Percentiles rank a stretch among this genome's conserved stretches.
phyloP scores from a whole-genome alignment of 2,329 filamentous ascomycete genomes.

The Fusarium udum region DNA sequence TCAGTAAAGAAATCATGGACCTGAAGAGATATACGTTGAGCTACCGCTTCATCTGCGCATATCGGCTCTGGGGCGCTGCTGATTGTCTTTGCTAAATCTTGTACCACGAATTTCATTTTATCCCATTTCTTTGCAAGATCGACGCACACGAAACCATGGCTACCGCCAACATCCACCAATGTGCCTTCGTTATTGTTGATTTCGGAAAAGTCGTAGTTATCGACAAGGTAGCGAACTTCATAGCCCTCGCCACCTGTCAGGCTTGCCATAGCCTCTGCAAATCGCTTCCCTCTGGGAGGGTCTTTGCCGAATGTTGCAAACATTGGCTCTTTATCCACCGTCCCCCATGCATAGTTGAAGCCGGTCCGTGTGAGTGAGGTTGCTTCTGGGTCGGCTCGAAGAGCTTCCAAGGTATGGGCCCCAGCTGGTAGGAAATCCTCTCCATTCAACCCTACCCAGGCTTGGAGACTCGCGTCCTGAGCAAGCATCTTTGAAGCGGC shows the following conservation, averaged over 20 bases:
- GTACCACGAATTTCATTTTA: conserved; percentile 64
- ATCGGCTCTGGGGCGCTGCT: conserved; percentile 57
- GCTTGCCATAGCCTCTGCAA: conserved; percentile 65
- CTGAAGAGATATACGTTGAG: conserved; percentile 53
- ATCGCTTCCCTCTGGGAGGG: conserved; percentile 57
- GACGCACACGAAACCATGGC: conserved; percentile 66
- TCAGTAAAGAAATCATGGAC: conserved; percentile 67
- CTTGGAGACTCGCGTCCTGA: conserved; percentile 57
- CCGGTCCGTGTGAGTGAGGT: conserved; percentile 59
- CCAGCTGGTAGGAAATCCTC: conserved; percentile 64
- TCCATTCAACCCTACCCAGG: conserved; percentile 65
- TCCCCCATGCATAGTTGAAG: conserved; percentile 62
- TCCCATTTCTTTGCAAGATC: conserved; percentile 61
- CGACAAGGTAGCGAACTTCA: conserved; percentile 61
- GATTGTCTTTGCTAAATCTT: conserved; percentile 62
- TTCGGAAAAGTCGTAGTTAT: conserved; percentile 63
- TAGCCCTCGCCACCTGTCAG: conserved; percentile 66
- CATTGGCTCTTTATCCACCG: conserved; percentile 62
- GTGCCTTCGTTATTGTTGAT: conserved; percentile 57
- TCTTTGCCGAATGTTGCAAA: conserved; percentile 63
- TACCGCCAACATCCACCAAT: conserved; percentile 68
- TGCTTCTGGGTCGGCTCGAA: conserved; percentile 58
- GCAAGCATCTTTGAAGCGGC: conserved; percentile 62
- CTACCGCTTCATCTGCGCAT: conserved; percentile 50
- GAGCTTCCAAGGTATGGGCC: conserved; percentile 56